A percentile compares a stretch with the other conserved stretches of the same genome.
These are phyloP conservation scores for Paraconiothyrium sp. DNA, from an alignment of 2,329 filamentous ascomycete species.

Conservation along the genomic window DNA sequence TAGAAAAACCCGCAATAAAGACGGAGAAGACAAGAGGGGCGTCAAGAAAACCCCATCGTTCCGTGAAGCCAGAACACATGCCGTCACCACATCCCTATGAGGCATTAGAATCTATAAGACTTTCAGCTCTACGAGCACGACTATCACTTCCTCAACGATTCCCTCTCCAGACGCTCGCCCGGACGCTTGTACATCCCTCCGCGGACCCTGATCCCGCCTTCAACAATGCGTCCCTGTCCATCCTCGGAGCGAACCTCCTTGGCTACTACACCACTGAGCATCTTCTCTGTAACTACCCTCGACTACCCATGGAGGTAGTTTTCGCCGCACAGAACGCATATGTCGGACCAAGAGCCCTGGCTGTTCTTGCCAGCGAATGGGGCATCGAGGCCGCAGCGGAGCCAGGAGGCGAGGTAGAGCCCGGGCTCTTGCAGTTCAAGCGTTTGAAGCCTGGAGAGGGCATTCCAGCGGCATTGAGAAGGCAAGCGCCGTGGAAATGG, in stretches of 20 bases:
- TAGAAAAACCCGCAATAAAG: constrained; percentile 19
- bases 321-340: constrained; percentile 89
- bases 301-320: constrained; percentile 86
- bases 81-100: constrained; percentile 77
- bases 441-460: constrained; percentile 48
- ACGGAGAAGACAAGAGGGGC: constrained; percentile 15
- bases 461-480: constrained; percentile 35
- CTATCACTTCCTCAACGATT: constrained; percentile 82
- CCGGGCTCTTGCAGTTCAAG: constrained; percentile 85
- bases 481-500: constrained; percentile 47
- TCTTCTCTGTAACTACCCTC: constrained; percentile 87
- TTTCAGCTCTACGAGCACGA: constrained; percentile 90
- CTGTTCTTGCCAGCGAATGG: constrained; percentile 82
- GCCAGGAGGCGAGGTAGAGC: constrained; percentile 90
- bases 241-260: constrained; percentile 83
- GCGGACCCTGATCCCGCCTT: constrained; percentile 82
- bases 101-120: constrained; percentile 81
- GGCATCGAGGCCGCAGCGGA: constrained; percentile 88
- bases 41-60: constrained; percentile 25
- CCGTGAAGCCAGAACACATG: constrained; percentile 51
- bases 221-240: constrained; percentile 87
- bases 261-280: constrained; percentile 90
- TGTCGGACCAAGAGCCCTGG: constrained; percentile 77
- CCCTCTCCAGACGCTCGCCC: constrained; percentile 84
- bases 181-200: constrained; percentile 84